Base-by-base conservation (phyloP, 192 early-diverging fungal genomes). In the Glomus cerebriforme region DNA sequence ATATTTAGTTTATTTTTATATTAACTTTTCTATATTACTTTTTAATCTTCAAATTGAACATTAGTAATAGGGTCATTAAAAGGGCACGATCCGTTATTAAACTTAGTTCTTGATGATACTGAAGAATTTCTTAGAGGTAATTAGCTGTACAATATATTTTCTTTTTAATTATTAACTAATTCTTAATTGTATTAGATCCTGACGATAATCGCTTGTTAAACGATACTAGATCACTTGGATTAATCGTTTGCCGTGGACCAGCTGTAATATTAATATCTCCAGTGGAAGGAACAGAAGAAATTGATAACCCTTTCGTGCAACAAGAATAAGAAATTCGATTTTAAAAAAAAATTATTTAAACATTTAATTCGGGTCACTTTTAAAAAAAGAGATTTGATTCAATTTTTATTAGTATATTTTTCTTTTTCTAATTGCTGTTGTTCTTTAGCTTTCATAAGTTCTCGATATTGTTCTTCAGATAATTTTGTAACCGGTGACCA, bases 81-180 rank as follows among this genome's bases (percentile, higher is more conserved):
- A 85, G 96, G 96, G 19, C 96, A 91, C 73, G 97, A 99, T 84
- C 96, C 89, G 45, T 88, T 99, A 60, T 82, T 95, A 71, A 99
- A 99, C 83, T 90, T 99, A 62, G 96, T 99, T 7, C 85, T 99
- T 67, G 96, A 99, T 82, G 92, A 98, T 35, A 94, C 95, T 0
- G 92, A 92, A 45, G 97, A 99, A 82, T 89, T 89, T 59, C 54
- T 95, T 15, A 87, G 89, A 86, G 91, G 93, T 93, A 88, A 19
- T 19, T 84, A 77, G 27, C 49, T 65, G 4, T 37, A 34, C 32
- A 37, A 9, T 58, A 26, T 70, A 15, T 34, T 37, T 66, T 35
- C 6, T 62, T 37, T 35, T 19, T 22, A 3, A 13, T 43, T 9
- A 69, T 69, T 31, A 70, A n/a, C 45, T 47, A 27, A 59, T 27